Evolutionary conservation across 306 rosid genomes (phyloP).

Genomic region (Ammopiptanthus mongolicus): DNA sequence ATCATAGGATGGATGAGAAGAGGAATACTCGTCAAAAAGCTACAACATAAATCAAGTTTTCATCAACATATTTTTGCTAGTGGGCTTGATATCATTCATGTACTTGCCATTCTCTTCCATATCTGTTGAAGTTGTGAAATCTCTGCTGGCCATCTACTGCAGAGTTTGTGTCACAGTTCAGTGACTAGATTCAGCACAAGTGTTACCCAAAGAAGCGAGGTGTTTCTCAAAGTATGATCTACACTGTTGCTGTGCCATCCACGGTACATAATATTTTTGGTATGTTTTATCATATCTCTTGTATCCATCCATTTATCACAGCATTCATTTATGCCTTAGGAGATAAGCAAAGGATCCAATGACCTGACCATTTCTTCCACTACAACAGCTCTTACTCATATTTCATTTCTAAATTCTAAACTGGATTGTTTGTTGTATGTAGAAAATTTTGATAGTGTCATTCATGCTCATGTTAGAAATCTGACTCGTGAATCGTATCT

Average conservation of each 20-base stretch:
- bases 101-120: slow-evolving; percentile 21
- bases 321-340: slow-evolving; percentile 41
- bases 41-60: slow-evolving; percentile 28
- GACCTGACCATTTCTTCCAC: slow-evolving; percentile 27
- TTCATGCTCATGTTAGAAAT: slow-evolving; percentile 24
- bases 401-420: slow-evolving; percentile 20
- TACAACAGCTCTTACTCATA: slow-evolving; percentile 1
- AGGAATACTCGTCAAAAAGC: slow-evolving; percentile 17
- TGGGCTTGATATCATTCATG: slow-evolving; percentile 8
- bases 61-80: slow-evolving; percentile 6
- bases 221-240: slow-evolving; percentile 18
- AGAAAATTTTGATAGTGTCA: slow-evolving; percentile 37
- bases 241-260: slow-evolving; percentile 22
- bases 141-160: slow-evolving; percentile 27
- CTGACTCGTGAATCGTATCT: slow-evolving; percentile 23
- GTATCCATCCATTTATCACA: slow-evolving; percentile 33
- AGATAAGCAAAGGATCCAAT: slow-evolving; percentile 36
- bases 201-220: slow-evolving; percentile 17
- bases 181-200: slow-evolving; percentile 19
- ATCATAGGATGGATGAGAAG: slow-evolving; percentile 77
- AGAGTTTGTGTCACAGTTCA: slow-evolving; percentile 22
- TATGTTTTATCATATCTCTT: slow-evolving; percentile 28
- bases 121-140: slow-evolving; percentile 26
- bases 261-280: slow-evolving; percentile 26
- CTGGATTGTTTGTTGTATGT: slow-evolving; percentile 36